Evolutionary conservation across 2,329 filamentous ascomycete genomes (phyloP), one percentile per base, ranked within the genome.

Genomic region (Talaromyces sp.): DNA sequence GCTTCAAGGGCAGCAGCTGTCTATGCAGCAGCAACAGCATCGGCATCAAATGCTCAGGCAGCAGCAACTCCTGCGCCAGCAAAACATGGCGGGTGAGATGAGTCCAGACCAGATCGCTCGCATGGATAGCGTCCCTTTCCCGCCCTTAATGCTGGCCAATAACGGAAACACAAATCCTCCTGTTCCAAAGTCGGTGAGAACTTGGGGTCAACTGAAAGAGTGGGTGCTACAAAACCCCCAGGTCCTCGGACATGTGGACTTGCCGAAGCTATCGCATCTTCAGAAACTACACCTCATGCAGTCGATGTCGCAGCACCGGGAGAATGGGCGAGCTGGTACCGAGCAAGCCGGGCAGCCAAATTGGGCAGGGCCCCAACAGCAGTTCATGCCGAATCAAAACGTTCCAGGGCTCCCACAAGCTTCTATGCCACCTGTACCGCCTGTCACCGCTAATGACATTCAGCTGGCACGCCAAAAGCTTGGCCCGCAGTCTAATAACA

Each of bases 201-300:
- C 78, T 2, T 87, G 84, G 84, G 79, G 79, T 9, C 80, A 85
- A 60, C 73, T 87, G 7, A 86, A 85, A 69, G 73, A 80, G 58
- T 84, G 82, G 75, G 79, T 80, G 17, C 67, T 69, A 30, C 73
- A 79, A 51, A 84, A 84, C 60, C 73, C 75, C 17, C 73, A 75
- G 55, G 72, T 75, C 5, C 65, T 81, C 55, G 77, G 75, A 19
- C 74, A 73, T 10, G 73, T 75, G 4, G 77, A 76, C 52, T 59
- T 78, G 19, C 65, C 73, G 6, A 80, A 76, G 59, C 65, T 83
- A 15, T 67, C 73, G 58, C 70, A 68, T 22, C 64, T 78, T 17
- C 78, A 80, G 62, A 75, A 70, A 54, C 66, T 80, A 42, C 80
- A 83, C 63, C 78, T 80, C 62, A 73, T 72, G 58, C 75, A 78